Base-by-base conservation (phyloP, 83 land plant species). In the Thuja plicata region DNA sequence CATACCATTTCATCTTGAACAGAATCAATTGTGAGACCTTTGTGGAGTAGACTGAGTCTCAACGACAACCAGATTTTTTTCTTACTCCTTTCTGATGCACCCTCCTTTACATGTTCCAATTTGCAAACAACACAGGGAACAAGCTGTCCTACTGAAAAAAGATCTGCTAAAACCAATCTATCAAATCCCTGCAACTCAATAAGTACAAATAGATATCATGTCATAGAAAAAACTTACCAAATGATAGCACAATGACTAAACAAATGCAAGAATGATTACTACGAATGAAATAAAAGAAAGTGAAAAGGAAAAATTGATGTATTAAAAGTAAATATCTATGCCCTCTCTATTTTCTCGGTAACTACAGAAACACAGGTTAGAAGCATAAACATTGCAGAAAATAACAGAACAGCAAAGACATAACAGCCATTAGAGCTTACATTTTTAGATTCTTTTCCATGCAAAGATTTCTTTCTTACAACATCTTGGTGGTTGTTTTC, bases 1-100 rank as follows among this genome's bases (percentile, higher is more conserved):
- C 88, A 84, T 92, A 98, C 99, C 98, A 92, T 94, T 82, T 96
- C 99, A 87, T 97, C 96, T 88, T 96, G 96, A 85, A 98, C 82
- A 62, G 91, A 86, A 78, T 98, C 99, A 89, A 98, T 91, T 4
- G 95, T 92, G 35, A 98, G 90, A 27, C 97, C 97, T 86, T 96
- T 97, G 70, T 97, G 87, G 66, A 97, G 91, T 85, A 91, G 54
- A 84, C 94, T 91, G 43, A 97, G 96, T 41, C 94, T 93, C 88
- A 97, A 85, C 34, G 99, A 98, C 62, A 97, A 93, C 94, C 94
- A 95, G 45, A 97, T 95, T 87, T 91, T 96, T 85, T 93, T 90
- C 79, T 89, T 93, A 62, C 93, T 92, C 87, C 88, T 95, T 84
- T 89, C 92, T 24, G 90, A 90, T 73, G 85, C 89, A 17, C 88